These are phyloP conservation scores for Clonostachys solani DNA, from an alignment of 2,329 filamentous ascomycete genomes.

Conservation along the genomic window DNA sequence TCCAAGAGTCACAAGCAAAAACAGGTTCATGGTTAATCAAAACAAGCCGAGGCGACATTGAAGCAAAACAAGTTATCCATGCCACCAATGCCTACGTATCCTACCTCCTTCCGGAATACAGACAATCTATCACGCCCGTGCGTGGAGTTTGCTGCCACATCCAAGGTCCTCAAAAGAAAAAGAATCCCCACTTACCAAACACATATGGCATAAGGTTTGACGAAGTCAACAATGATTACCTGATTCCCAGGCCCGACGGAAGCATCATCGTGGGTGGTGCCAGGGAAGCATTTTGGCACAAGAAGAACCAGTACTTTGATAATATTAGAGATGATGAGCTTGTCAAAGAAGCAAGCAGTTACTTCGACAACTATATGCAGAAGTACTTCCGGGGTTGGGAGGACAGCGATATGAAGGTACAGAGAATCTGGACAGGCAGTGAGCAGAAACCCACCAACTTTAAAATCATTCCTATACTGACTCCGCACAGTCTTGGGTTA, in stretches of 20 bases:
- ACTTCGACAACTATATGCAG: conserved; percentile 45
- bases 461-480: conserved; percentile 3
- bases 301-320: conserved; percentile 34
- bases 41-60: not conserved
- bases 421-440: conserved; percentile 32
- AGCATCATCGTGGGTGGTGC: conserved; percentile 24
- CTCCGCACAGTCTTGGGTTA: conserved; percentile 36
- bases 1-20: not conserved
- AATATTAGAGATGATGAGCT: conserved; percentile 37
- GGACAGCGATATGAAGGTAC: conserved; percentile 23
- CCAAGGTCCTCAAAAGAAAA: too few relatives aligned
- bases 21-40: not conserved
- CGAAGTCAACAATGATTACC: conserved; percentile 21
- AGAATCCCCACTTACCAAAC: conserved; percentile 14
- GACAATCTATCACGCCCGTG: not conserved
- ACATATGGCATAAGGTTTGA: conserved; percentile 16
- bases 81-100: not conserved
- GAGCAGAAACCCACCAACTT: conserved; percentile 6
- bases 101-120: not conserved
- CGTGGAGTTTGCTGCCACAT: not conserved
- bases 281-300: conserved; percentile 18
- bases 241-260: conserved; percentile 37
- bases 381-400: conserved; percentile 44
- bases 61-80: not conserved
- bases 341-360: conserved; percentile 32